phyloP scores from a whole-genome alignment of 2,329 filamentous ascomycete species.

The Didymella keratinophila region DNA sequence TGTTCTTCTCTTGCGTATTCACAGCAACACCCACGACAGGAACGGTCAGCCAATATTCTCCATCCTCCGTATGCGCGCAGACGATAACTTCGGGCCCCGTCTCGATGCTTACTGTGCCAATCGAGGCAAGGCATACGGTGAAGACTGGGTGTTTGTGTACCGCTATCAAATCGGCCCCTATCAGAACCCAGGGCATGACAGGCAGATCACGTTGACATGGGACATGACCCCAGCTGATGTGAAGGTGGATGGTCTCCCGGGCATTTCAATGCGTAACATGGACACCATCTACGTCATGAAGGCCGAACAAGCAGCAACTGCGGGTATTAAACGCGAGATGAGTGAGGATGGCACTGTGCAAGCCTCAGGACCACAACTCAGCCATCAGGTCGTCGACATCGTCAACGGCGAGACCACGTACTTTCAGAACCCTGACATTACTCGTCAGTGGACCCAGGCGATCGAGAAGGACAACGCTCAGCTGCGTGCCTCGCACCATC shows the following conservation, averaged over 20 bases:
- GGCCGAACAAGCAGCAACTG: not conserved
- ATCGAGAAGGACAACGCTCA: not conserved
- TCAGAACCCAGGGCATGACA: not conserved
- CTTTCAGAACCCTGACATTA: conserved; percentile 4
- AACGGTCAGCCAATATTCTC: conserved; percentile 23
- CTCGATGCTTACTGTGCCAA: conserved; percentile 25
- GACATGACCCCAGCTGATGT: conserved; percentile 24
- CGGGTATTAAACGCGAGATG: not conserved
- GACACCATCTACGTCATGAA: conserved; percentile 27
- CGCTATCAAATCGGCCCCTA: conserved; percentile 7
- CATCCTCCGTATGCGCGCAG: conserved; percentile 20
- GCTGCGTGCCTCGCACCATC: not conserved
- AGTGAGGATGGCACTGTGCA: not conserved
- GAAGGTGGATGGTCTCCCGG: conserved; percentile 13
- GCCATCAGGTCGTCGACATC: not conserved
- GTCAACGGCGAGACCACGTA: not conserved
- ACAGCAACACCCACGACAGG: conserved; percentile 26
- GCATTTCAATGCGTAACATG: conserved; percentile 10
- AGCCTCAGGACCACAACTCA: not conserved
- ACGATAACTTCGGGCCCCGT: conserved; percentile 23
- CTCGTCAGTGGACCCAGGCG: conserved; percentile 1
- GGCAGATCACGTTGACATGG: conserved; percentile 20
- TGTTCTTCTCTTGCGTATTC: conserved; percentile 14
- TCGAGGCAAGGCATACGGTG: conserved; percentile 22
- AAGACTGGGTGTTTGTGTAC: conserved; percentile 25